Evolutionary conservation across 73 alveolate genomes (phyloP).

Genomic region (Paramecium bursaria): DNA sequence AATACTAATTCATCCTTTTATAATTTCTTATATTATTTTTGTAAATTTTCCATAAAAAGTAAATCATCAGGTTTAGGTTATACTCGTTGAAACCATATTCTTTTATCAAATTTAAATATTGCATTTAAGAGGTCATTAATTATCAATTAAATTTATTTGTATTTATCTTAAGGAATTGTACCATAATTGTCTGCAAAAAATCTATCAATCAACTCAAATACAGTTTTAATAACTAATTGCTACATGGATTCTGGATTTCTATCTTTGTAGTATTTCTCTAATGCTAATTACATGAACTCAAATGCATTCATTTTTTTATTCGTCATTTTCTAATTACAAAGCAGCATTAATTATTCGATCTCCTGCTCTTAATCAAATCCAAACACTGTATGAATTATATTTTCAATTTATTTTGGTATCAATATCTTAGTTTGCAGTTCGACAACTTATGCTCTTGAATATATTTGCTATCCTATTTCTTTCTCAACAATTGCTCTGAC

Average conservation of each 20-base stretch:
- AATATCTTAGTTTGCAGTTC: constrained; percentile 13
- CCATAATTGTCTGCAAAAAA: neutral
- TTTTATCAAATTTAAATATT: constrained; percentile 8
- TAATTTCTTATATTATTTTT: constrained; percentile 7
- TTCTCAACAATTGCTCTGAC: constrained; percentile 45
- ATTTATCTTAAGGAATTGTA: neutral
- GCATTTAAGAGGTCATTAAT: constrained; percentile 26
- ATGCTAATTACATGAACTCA: constrained; percentile 26
- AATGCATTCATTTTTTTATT: constrained; percentile 14
- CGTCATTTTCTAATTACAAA: neutral
- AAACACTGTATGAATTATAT: constrained; percentile 18
- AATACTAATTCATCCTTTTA: neutral
- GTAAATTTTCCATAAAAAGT: neutral
- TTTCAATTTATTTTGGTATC: neutral
- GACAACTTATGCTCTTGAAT: neutral
- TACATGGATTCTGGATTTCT: constrained; percentile 1
- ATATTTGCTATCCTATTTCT: constrained; percentile 39
- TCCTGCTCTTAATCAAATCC: constrained; percentile 7
- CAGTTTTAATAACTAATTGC: neutral
- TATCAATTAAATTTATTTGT: neutral
- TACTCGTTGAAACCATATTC: constrained; percentile 25
- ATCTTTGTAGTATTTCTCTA: constrained; percentile 19
- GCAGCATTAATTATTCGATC: neutral
- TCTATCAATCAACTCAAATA: neutral
- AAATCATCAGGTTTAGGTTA: constrained; percentile 22